These are phyloP conservation scores for Avicennia marina DNA, from an alignment of 257 asterid species.

Conservation along the genomic window DNA sequence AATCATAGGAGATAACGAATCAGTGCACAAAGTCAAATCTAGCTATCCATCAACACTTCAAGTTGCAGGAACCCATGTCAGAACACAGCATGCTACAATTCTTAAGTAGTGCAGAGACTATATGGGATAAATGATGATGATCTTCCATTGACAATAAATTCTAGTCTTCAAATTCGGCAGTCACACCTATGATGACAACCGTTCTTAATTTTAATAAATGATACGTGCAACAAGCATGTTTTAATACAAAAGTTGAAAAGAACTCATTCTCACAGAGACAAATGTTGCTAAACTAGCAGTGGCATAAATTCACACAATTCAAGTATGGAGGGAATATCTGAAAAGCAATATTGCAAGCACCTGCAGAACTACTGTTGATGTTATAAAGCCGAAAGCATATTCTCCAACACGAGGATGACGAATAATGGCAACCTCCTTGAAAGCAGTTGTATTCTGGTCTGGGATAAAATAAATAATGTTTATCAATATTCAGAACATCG, in stretches of 20 bases:
- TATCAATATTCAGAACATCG: slow-evolving; percentile 9
- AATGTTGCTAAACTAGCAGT: too few species aligned
- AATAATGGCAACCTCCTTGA: slow-evolving; percentile 91
- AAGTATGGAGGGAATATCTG: too few species aligned
- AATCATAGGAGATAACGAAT: not conserved
- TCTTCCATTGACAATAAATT: not conserved
- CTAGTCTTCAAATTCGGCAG: not conserved
- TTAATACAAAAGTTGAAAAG: too few species aligned
- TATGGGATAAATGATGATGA: not conserved
- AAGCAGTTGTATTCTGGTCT: slow-evolving; percentile 88
- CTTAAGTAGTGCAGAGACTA: not conserved
- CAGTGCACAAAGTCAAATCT: not conserved
- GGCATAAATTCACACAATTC: too few species aligned
- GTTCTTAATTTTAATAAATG: too few species aligned
- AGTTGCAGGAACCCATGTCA: not conserved
- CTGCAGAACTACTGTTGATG: slow-evolving; percentile 85
- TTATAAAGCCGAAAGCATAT: slow-evolving; percentile 85
- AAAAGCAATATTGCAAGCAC: slow-evolving; percentile 26
- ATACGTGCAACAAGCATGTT: too few species aligned
- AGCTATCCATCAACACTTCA: too few species aligned
- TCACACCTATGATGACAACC: too few species aligned
- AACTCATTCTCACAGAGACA: too few species aligned
- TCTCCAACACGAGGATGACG: slow-evolving; percentile 96
- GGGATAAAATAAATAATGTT: slow-evolving; percentile 22
- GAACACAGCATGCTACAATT: not conserved